Percentiles rank a stretch among this genome's conserved stretches.
Conservation (phyloP, 345 rosid genomes). For the Carallia brachiata region DNA sequence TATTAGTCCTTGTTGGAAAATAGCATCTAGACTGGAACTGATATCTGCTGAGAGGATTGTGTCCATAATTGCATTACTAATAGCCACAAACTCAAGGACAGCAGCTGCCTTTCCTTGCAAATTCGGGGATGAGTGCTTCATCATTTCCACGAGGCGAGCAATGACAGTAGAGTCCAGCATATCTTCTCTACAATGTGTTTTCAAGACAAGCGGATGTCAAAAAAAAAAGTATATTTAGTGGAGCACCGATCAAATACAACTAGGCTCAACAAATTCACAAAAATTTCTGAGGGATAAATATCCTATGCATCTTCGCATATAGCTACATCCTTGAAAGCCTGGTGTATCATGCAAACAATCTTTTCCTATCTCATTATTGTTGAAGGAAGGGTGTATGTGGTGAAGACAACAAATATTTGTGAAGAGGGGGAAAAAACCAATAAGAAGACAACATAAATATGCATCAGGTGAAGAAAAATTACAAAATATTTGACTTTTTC, state of each 20-base stretch:
- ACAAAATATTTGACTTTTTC: constrained; percentile 40
- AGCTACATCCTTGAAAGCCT: neutral
- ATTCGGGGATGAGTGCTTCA: constrained; percentile 50
- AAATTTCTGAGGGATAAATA: neutral
- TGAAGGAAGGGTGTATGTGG: too few relatives aligned
- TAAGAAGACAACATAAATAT: neutral
- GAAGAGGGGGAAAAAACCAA: constrained; percentile 3
- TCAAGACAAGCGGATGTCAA: constrained; percentile 21
- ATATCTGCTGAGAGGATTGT: constrained; percentile 42
- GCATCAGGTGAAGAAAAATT: constrained; percentile 11
- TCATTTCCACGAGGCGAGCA: constrained; percentile 53
- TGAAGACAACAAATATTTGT: neutral
- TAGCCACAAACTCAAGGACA: constrained; percentile 55
- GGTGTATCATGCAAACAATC: neutral
- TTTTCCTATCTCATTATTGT: neutral
- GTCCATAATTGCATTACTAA: constrained; percentile 44
- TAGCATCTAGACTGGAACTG: constrained; percentile 53
- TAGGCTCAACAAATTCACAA: neutral
- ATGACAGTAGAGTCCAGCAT: constrained; percentile 50
- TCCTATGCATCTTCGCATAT: neutral
- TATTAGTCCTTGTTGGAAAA: constrained; percentile 56
- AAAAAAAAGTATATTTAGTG: neutral
- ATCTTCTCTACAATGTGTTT: constrained; percentile 42
- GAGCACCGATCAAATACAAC: neutral
- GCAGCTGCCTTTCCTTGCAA: constrained; percentile 71